Evolutionary conservation across 202 grass and related monocot genomes (phyloP), one percentile per base, ranked within the genome.

Genomic region (Zizania palustris): DNA sequence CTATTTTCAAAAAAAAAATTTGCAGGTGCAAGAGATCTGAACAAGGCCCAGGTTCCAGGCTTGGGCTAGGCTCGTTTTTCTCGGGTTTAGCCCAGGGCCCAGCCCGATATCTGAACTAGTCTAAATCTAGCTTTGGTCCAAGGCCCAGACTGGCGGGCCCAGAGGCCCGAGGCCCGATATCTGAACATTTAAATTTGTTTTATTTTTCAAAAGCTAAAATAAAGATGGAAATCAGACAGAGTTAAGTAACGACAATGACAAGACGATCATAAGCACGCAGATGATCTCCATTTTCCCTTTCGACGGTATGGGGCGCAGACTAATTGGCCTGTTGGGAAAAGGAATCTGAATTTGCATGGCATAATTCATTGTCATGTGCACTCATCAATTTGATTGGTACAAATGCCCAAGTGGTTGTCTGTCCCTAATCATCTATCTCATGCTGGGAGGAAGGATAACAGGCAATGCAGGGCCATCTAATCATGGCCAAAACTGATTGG

Each of bases 311-410:
- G 3, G 8, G 39, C 70, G 56, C 18, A 5, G 62, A 87, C 51
- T 79, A 77, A 77, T 65, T 69, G 69, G 34, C 46, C 55, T 58
- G 7, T 48, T 14, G 18, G 3, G 11, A 40, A n/a, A 48, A 34
- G 55, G 69, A 68, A 74, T 68, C 74, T 34, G 54, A 73, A 74
- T 39, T 69, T 63, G 12, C 45, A 28, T 28, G 28, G 2, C 38
- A 7, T 33, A 53, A 56, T 56, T 5, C 16, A 18, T 67, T 69
- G 77, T 79, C 85, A 63, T 67, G 7, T 63, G 61, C 75, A 78
- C 60, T 19, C 61, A 73, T 73, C 71, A 73, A 21, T 74, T n/a
- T 49, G 42, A 58, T 84, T 71, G 45, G 21, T 62, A 11, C 21
- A 6, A 12, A 43, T 44, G 41, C 68, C 66, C 16, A 59, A 72